Base-by-base conservation (phyloP, 192 early-diverging fungal species). In the Dissophora globulifera region DNA sequence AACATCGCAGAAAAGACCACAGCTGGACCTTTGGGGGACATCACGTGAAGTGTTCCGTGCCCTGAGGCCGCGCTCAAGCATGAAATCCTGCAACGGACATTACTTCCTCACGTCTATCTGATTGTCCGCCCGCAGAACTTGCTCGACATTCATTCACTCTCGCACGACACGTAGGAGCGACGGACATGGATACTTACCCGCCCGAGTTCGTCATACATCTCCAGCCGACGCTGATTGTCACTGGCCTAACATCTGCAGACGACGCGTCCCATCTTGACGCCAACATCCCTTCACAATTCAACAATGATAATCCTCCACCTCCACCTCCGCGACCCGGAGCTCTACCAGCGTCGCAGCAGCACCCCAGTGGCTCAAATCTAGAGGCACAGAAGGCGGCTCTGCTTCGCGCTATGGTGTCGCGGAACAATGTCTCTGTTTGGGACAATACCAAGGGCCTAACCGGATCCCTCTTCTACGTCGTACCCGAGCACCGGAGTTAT, bases 101-200 rank as follows among this genome's bases (percentile, higher is more conserved):
- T n/a, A n/a, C n/a, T n/a, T n/a, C n/a, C n/a, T n/a, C n/a, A n/a
- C n/a, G n/a, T n/a, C n/a, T n/a, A n/a, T n/a, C n/a, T n/a, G n/a
- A n/a, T n/a, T n/a, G n/a, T n/a, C n/a, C n/a, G n/a, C n/a, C n/a
- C n/a, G n/a, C n/a, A n/a, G n/a, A n/a, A n/a, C n/a, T n/a, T n/a
- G n/a, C n/a, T n/a, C n/a, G n/a, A n/a, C n/a, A n/a, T n/a, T n/a
- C n/a, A n/a, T n/a, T n/a, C n/a, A n/a, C n/a, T n/a, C n/a, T n/a
- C n/a, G n/a, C n/a, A n/a, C 43, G 4, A 45, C n/a, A 45, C 10
- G 43, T n/a, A 45, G 43, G 10, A 17, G 43, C 43, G 15, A 45
- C 20, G 17, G 59, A 52, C 57, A 88, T 89, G 87, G 83, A 89
- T 41, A 65, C 79, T 7, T 87, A 87, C 63, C 87, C 87, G 15